phyloP scores from a whole-genome alignment of 2,329 filamentous ascomycete genomes.

The Ophiostoma ips region DNA sequence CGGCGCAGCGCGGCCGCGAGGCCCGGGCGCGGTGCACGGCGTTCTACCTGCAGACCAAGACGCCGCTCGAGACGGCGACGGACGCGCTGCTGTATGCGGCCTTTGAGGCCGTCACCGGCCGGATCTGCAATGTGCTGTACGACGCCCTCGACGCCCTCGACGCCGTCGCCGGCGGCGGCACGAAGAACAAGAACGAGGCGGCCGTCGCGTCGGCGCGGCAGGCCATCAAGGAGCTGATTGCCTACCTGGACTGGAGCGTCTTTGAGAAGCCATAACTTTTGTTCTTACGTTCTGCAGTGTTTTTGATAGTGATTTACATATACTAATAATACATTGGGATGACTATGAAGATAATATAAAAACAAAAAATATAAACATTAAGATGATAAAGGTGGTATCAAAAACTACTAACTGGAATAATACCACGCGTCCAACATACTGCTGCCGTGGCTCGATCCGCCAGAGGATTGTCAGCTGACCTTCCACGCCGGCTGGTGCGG shows the following conservation, averaged over 20 bases:
- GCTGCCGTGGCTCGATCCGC: too few species aligned
- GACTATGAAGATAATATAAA: background rate
- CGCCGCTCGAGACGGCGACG: background rate
- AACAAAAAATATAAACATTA: background rate
- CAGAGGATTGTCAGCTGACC: too few species aligned
- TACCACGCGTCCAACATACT: too few species aligned
- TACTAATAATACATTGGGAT: too few species aligned
- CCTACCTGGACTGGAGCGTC: slow-evolving; percentile 11
- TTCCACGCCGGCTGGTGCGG: background rate
- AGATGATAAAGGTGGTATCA: too few species aligned
- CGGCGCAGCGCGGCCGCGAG: background rate
- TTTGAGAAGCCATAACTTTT: too few species aligned
- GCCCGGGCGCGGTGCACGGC: slow-evolving; percentile 3
- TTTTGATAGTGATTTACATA: too few species aligned
- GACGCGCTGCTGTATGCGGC: slow-evolving; percentile 8
- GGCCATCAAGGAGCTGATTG: slow-evolving; percentile 4
- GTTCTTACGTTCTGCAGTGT: too few species aligned
- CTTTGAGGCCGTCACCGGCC: slow-evolving; percentile 3
- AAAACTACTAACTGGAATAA: too few species aligned
- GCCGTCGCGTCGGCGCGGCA: background rate
- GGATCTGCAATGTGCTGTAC: slow-evolving; percentile 6
- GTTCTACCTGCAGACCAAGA: slow-evolving; percentile 6
- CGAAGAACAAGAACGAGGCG: background rate
- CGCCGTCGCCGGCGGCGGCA: too few species aligned
- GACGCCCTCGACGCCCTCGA: background rate